These are phyloP conservation scores for Hypoxylon sp. DNA, from an alignment of 2,329 filamentous ascomycete species.

Conservation along the genomic window DNA sequence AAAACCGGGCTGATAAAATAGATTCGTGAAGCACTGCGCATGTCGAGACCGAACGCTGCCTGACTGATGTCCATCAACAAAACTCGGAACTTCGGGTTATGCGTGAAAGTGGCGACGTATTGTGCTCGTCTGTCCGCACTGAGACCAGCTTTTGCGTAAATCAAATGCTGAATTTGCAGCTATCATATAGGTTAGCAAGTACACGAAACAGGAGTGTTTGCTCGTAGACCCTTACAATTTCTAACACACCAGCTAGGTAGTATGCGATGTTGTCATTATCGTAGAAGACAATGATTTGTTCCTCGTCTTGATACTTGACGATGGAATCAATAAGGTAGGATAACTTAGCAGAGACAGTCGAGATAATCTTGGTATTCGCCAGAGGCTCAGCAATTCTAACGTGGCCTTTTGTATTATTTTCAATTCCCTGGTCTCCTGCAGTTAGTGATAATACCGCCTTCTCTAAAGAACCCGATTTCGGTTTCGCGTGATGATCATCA, in stretches of 20 bases:
- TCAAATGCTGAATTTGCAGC: slow-evolving; percentile 73
- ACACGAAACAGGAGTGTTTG: neutral
- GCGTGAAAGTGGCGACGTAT: slow-evolving; percentile 85
- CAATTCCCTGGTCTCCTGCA: slow-evolving; percentile 23
- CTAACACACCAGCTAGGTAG: slow-evolving; percentile 86
- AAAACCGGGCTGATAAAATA: slow-evolving; percentile 93
- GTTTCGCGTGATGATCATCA: slow-evolving; percentile 48
- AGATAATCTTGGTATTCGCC: slow-evolving; percentile 74
- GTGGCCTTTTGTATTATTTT: slow-evolving; percentile 57
- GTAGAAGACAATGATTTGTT: slow-evolving; percentile 95
- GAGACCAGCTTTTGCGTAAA: slow-evolving; percentile 75
- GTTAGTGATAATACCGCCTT: slow-evolving; percentile 11
- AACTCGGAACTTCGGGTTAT: slow-evolving; percentile 77
- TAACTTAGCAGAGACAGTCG: slow-evolving; percentile 88
- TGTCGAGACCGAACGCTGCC: slow-evolving; percentile 89
- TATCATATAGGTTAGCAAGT: slow-evolving; percentile 48
- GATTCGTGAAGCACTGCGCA: slow-evolving; percentile 85
- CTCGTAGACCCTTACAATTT: slow-evolving; percentile 68
- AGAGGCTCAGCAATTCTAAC: slow-evolving; percentile 67
- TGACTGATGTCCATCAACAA: slow-evolving; percentile 93
- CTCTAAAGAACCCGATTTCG: slow-evolving; percentile 45
- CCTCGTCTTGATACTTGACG: slow-evolving; percentile 74
- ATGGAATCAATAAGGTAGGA: slow-evolving; percentile 87
- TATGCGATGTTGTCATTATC: slow-evolving; percentile 89
- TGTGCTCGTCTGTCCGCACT: slow-evolving; percentile 74